These are phyloP conservation scores for Cornus kousa DNA, from an alignment of 148 eudicot genomes.

Conservation along the genomic window DNA sequence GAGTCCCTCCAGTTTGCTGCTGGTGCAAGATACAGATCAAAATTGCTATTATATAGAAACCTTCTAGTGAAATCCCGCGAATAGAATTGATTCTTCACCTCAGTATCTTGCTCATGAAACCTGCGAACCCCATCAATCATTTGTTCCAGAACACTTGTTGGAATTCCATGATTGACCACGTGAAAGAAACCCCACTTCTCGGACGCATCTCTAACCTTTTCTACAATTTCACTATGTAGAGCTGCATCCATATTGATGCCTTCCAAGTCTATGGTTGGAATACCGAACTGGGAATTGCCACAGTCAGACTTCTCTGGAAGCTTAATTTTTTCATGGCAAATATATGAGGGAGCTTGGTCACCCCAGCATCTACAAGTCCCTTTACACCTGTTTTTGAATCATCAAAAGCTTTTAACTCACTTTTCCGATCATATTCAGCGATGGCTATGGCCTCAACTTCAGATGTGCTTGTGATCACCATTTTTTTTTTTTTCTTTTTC, in stretches of 20 bases:
- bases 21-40: background rate
- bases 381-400: slow-evolving; percentile 44
- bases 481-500: background rate
- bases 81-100: background rate
- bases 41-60: background rate
- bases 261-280: slow-evolving; percentile 26
- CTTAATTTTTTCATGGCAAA: slow-evolving; percentile 18
- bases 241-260: slow-evolving; percentile 7
- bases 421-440: background rate
- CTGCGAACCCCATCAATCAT: slow-evolving; percentile 8
- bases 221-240: background rate
- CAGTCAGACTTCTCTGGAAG: background rate
- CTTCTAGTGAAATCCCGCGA: background rate
- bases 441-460: too few species aligned
- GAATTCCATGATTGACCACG: slow-evolving; percentile 15
- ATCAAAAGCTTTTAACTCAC: slow-evolving; percentile 35
- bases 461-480: background rate
- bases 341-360: slow-evolving; percentile 25
- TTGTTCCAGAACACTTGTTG: background rate
- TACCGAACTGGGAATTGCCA: background rate
- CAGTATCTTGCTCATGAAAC: background rate
- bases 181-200: slow-evolving; percentile 18
- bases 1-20: background rate
- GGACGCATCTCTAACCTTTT: slow-evolving; percentile 5
- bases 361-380: slow-evolving; percentile 37